A percentile compares a stretch with the other conserved stretches of the same genome.
Evolutionary conservation across 345 rosid genomes (phyloP).

Genomic region (Zanthoxylum bungeanum): DNA sequence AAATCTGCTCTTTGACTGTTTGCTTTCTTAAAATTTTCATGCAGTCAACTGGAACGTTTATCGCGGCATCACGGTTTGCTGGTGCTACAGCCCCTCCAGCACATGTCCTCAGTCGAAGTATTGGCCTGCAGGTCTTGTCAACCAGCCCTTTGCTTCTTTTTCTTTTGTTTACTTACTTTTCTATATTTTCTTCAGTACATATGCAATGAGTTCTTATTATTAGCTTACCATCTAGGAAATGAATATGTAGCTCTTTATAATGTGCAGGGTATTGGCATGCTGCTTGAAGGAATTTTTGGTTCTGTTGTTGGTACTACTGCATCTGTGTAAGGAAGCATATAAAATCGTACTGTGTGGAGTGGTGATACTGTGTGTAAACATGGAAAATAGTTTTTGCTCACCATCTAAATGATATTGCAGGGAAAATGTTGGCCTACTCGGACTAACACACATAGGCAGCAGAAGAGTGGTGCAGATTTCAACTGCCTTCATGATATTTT

Average conservation of each 20-base stretch:
- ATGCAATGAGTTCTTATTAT: not conserved
- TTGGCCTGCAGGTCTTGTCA: slow-evolving; percentile 75
- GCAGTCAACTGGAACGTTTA: slow-evolving; percentile 82
- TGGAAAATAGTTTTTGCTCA: slow-evolving; percentile 4
- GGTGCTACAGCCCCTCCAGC: slow-evolving; percentile 99
- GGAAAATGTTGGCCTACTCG: slow-evolving; percentile 95
- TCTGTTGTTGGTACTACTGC: slow-evolving; percentile 81
- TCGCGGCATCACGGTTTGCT: slow-evolving; percentile 83
- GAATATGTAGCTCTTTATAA: not conserved
- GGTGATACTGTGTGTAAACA: not conserved
- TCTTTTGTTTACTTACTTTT: not conserved
- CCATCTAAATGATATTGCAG: slow-evolving; percentile 39
- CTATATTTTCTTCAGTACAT: not conserved
- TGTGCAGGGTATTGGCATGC: slow-evolving; percentile 74
- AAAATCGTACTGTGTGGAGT: not conserved
- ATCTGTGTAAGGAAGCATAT: slow-evolving; percentile 66
- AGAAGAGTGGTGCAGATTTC: slow-evolving; percentile 93
- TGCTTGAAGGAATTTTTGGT: slow-evolving; percentile 89
- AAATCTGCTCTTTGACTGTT: slow-evolving; percentile 3
- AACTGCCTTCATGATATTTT: slow-evolving; percentile 93
- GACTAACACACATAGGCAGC: slow-evolving; percentile 88
- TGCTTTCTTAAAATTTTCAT: slow-evolving; percentile 17
- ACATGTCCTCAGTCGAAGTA: slow-evolving; percentile 77
- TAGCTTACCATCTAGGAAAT: not conserved
- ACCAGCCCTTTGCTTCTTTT: not conserved